Percentiles rank a stretch among this genome's conserved stretches.
Conservation (phyloP, 2,329 filamentous ascomycete species). For the Fusarium globosum region DNA sequence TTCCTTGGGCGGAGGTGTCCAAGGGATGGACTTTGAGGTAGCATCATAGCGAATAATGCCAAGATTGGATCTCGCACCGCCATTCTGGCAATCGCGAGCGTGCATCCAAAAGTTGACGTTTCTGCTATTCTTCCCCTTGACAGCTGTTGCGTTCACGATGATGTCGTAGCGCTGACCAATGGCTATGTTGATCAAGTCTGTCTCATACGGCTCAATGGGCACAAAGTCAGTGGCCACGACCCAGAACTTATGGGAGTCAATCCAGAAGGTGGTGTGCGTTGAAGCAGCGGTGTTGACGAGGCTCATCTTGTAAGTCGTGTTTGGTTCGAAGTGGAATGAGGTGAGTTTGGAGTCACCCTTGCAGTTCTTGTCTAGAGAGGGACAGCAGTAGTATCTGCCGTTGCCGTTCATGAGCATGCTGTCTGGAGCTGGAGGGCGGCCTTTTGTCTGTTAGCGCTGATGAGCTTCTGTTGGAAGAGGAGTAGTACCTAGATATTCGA, state of each 20-base stretch:
- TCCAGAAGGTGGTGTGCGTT: neutral
- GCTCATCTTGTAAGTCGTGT: slow-evolving; percentile 3
- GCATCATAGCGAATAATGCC: neutral
- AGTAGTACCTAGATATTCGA: neutral
- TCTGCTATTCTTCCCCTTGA: neutral
- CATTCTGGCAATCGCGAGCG: neutral
- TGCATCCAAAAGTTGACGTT: slow-evolving; percentile 3
- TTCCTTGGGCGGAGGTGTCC: neutral
- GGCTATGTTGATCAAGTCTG: neutral
- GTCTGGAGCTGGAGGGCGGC: neutral
- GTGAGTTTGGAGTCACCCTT: neutral
- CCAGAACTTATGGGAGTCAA: neutral
- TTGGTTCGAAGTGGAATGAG: neutral
- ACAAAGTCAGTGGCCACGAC: slow-evolving; percentile 10
- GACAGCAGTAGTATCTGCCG: neutral
- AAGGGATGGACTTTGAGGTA: neutral
- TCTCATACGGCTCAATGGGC: neutral
- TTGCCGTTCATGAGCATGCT: slow-evolving; percentile 10
- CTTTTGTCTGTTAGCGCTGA: neutral
- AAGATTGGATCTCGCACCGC: neutral
- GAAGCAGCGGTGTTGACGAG: neutral
- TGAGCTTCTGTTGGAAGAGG: fast-evolving
- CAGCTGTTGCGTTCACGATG: neutral
- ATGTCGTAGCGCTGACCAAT: slow-evolving; percentile 7
- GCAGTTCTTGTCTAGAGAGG: neutral